These are phyloP conservation scores for Ascoidea tarda DNA, from an alignment of 805 yeast genomes.

Conservation along the genomic window DNA sequence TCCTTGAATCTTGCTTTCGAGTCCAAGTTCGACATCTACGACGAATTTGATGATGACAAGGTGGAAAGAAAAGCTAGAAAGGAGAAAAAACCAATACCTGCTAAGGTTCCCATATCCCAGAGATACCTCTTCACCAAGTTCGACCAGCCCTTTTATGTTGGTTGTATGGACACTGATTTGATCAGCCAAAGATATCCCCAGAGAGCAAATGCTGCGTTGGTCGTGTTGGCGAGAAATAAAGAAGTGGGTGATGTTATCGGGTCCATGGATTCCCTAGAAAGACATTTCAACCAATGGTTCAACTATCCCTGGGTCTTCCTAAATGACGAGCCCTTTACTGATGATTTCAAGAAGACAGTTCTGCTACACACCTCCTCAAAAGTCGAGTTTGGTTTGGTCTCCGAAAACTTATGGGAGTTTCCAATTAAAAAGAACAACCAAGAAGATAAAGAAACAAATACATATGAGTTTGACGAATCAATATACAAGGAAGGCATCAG, in stretches of 20 bases:
- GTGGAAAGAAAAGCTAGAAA: background rate
- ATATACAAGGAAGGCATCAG: constrained; percentile 40
- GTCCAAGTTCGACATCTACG: background rate
- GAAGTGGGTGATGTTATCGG: constrained; percentile 67
- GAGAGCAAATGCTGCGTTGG: constrained; percentile 73
- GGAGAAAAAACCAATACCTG: background rate
- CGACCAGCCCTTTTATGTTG: constrained; percentile 11
- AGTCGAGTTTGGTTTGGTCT: constrained; percentile 61
- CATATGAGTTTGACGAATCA: constrained; percentile 11
- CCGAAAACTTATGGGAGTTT: constrained; percentile 55
- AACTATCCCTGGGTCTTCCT: constrained; percentile 86
- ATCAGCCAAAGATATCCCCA: constrained; percentile 5
- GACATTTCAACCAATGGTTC: constrained; percentile 89
- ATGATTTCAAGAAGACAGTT: constrained; percentile 45
- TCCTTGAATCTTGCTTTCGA: background rate
- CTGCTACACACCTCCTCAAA: constrained; percentile 37
- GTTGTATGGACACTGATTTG: constrained; percentile 9
- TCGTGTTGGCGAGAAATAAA: constrained; percentile 68
- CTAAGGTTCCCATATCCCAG: background rate
- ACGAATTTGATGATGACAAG: background rate
- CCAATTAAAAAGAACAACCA: constrained; percentile 20
- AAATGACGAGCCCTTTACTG: constrained; percentile 64
- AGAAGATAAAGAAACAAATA: constrained; percentile 21
- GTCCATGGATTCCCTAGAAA: constrained; percentile 63
- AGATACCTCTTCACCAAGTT: constrained; percentile 7